phyloP scores from a whole-genome alignment of 1,284 basidiomycete genomes.

The Austroboletus rostrupii region DNA sequence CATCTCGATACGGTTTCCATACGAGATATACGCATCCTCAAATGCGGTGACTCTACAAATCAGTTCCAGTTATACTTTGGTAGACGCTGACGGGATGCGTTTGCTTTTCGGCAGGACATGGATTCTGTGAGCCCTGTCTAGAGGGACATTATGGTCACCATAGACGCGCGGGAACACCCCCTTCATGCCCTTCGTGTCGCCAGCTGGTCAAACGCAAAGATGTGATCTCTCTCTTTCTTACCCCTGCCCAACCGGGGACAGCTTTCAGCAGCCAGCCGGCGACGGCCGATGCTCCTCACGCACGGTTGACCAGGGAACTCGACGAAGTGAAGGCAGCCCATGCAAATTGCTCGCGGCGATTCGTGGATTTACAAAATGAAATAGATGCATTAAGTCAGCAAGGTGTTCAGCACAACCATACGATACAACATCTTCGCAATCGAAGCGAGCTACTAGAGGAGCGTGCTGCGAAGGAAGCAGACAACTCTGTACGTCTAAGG shows the following conservation, averaged over 20 bases:
- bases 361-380: constrained; percentile 14
- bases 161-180: neutral
- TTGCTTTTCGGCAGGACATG: constrained; percentile 26
- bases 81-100: constrained; percentile 10
- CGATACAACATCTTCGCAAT: constrained; percentile 11
- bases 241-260: constrained; percentile 12
- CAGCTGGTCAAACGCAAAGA: constrained; percentile 27
- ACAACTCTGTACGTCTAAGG: constrained; percentile 3
- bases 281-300: constrained; percentile 4
- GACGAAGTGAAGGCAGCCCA: constrained; percentile 13
- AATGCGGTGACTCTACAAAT: constrained; percentile 23
- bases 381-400: constrained; percentile 12
- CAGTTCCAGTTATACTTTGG: constrained; percentile 1
- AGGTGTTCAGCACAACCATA: constrained; percentile 6
- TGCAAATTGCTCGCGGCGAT: constrained; percentile 9
- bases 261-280: constrained; percentile 1
- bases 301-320: constrained; percentile 15
- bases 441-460: constrained; percentile 14
- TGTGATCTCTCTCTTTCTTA: constrained; percentile 25
- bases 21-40: constrained; percentile 28
- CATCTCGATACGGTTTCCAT: constrained; percentile 28
- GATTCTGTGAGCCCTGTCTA: constrained; percentile 29
- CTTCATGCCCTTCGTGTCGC: constrained; percentile 28
- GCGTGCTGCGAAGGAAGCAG: constrained; percentile 10
- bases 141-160: constrained; percentile 20